Base-by-base conservation (phyloP, 2,329 filamentous ascomycete genomes). In the Cylindrodendrum hubeiense region DNA sequence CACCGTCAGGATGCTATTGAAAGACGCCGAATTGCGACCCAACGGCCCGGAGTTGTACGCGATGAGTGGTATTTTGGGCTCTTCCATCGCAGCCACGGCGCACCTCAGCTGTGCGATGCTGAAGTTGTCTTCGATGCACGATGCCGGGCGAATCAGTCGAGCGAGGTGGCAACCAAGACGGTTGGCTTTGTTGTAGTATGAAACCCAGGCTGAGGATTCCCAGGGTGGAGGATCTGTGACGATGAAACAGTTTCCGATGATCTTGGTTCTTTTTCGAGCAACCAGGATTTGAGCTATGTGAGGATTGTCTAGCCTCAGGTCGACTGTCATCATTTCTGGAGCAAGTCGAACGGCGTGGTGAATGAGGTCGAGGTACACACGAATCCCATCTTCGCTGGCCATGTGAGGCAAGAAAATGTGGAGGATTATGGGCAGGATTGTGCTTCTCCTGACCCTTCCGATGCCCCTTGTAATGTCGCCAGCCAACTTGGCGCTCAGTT, bases 21-120 rank as follows among this genome's bases (percentile, higher is more conserved):
- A 89, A 66, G 86, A 90, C 26, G 87, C 86, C 0, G 91, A 93
- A 51, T 86, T 84, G 44, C 89, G 85, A 0, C 91, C 91, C 5
- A 87, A 78, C 7, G 81, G 77, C 0, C 90, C 91, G 1, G 88
- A 89, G 69, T 92, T 92, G 78, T 90, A 92, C 10, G 87, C 85
- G 22, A 91, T 87, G 1, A 92, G 63, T 0, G 89, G 87, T 15
- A 89, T 77, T 6, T 79, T 79, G 0, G 80, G 78, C 0, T 80
- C 80, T 10, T 71, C 66, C 3, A 84, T 74, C 13, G 78, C 77
- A 50, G 80, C 79, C 5, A 89, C 80, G 17, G 82, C 80, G 37
- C 84, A 81, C 63, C 85, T 85, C 28, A 92, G 83, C 12, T 82
- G 81, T 33, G 86, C 82, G 17, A 91, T 83, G 3, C 86, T 85